Conservation (phyloP, 2,329 filamentous ascomycete genomes). For the Botrytis hyacinthi region DNA sequence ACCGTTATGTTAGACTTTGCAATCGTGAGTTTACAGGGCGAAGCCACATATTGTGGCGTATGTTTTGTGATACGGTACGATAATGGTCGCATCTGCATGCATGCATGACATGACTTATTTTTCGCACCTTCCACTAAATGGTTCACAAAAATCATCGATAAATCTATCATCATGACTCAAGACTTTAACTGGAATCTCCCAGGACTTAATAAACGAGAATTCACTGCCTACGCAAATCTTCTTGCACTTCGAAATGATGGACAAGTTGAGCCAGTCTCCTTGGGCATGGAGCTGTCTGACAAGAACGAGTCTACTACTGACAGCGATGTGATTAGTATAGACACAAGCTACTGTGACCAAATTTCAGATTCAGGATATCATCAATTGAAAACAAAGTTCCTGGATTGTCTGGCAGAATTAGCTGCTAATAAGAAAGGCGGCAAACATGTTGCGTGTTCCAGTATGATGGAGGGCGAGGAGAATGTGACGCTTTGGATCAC, state of each 20-base stretch:
- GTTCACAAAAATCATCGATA: background rate
- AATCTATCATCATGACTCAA: background rate
- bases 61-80: background rate
- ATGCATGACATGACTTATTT: background rate
- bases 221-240: background rate
- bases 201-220: background rate
- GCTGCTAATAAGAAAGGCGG: background rate
- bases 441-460: background rate
- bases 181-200: background rate
- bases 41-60: background rate
- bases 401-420: background rate
- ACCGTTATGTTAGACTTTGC: background rate
- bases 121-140: background rate
- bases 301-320: background rate
- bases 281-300: background rate
- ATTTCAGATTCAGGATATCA: background rate
- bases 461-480: background rate
- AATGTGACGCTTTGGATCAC: background rate
- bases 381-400: background rate
- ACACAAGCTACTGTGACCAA: background rate
- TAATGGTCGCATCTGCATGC: background rate
- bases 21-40: background rate
- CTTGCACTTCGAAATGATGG: background rate
- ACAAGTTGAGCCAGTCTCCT: background rate
- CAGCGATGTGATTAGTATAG: background rate